Evolutionary conservation across 1,139 yeast species (phyloP).

Genomic region (Suhomyces choctaworum): DNA sequence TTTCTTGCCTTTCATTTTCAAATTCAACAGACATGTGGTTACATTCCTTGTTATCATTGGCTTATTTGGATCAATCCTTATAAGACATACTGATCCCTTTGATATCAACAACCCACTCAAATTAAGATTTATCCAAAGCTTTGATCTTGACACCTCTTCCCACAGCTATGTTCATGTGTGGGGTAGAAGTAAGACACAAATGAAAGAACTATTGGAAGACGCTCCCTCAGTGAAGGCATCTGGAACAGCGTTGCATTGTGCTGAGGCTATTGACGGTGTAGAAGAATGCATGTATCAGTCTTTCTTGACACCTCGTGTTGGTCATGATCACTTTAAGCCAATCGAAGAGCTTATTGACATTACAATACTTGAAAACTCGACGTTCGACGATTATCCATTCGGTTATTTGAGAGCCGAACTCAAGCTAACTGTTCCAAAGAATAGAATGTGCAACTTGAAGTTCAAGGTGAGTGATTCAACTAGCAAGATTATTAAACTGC

Average conservation of each 20-base stretch:
- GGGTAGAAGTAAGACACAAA: conserved; percentile 52
- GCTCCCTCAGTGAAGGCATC: conserved; percentile 60
- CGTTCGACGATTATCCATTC: conserved; percentile 52
- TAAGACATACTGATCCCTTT: conserved; percentile 52
- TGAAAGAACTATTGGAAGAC: conserved; percentile 46
- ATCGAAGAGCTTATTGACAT: conserved; percentile 40
- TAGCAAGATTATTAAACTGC: conserved; percentile 32
- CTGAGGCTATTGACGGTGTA: conserved; percentile 41
- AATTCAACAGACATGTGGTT: conserved; percentile 56
- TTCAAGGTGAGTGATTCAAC: conserved; percentile 47
- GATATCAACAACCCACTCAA: conserved; percentile 64
- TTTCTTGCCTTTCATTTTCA: conserved; percentile 69
- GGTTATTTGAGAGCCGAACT: conserved; percentile 70
- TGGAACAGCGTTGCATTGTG: conserved; percentile 35
- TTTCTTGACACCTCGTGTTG: conserved; percentile 49
- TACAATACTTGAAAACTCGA: conserved; percentile 51
- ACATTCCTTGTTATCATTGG: conserved; percentile 37
- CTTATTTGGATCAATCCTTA: conserved; percentile 35
- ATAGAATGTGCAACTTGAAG: conserved; percentile 60
- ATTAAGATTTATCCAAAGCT: conserved; percentile 61
- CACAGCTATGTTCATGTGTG: conserved; percentile 45
- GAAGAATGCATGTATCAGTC: conserved; percentile 57
- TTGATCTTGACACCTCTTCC: conserved; percentile 40
- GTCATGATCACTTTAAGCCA: conserved; percentile 16
- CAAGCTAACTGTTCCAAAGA: conserved; percentile 56